Base-by-base conservation (phyloP, 2,329 filamentous ascomycete genomes). In the Beauveria varroae region DNA sequence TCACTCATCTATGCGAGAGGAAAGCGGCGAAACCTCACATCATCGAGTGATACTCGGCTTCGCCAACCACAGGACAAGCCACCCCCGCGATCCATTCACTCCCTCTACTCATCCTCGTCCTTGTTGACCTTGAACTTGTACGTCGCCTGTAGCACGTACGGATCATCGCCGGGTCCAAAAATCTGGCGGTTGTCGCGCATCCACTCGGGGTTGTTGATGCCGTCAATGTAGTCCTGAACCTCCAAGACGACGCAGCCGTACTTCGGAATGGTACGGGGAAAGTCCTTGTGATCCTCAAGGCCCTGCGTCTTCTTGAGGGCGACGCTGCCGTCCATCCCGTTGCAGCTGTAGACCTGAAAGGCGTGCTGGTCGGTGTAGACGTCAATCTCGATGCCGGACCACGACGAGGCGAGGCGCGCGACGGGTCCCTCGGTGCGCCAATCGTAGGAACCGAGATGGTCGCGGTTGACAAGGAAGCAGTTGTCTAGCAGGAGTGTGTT, bases 151-250 rank as follows among this genome's bases (percentile, higher is more conserved):
- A 88, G 74, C n/a, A 84, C 79, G 69, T 85, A 87, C 3, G 83
- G 82, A 64, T 81, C 81, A 60, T 78, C 83, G 9, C 80, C 84
- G 0, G 86, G 86, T 34, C 74, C 79, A 67, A 76, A 87, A 63
- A 88, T 76, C 69, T 88, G 85, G 75, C 81, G 86, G 59, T 69
- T 70, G 52, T 79, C 75, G 60, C 93, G 84, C 63, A 86, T 86
- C 93, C 93, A 97, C 74, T 91, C 84, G 0, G 93, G 93, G 68
- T 96, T 84, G 76, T 96, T 97, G 76, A 98, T 95, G 28, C 82
- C 92, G 71, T 96, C 93, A 70, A 97, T 96, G 84, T 86, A 97
- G 73, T 95, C 92, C 79, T 97, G 85, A 14, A 95, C 90, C 77
- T 97, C 93, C 74, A 97, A 83, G 54, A 96, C 93, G 28, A 96